Evolutionary conservation across 2,329 filamentous ascomycete species (phyloP).

Genomic region (Neobulgaria alba): DNA sequence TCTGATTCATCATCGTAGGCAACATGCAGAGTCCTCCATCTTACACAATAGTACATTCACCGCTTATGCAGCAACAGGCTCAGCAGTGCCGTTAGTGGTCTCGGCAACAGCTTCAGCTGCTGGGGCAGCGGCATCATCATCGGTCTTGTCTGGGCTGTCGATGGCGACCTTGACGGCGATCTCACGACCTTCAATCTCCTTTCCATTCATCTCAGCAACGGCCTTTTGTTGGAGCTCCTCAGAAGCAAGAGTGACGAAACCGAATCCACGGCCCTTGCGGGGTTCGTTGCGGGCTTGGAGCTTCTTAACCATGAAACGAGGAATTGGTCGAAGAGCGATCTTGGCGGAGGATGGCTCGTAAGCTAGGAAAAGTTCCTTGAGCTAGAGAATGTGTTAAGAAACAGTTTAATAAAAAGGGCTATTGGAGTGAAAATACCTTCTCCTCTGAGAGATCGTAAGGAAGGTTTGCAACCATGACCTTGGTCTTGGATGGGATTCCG

Average conservation of each 20-base stretch:
- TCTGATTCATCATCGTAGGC: constrained; percentile 6
- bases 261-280: constrained; percentile 98
- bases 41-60: constrained; percentile 25
- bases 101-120: constrained; percentile 27
- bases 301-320: constrained; percentile 99
- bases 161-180: constrained; percentile 99
- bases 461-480: constrained; percentile 99
- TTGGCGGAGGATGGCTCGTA: constrained; percentile 94
- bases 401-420: not conserved
- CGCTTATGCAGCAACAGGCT: constrained; percentile 27
- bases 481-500: constrained; percentile 96
- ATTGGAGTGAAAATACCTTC: constrained; percentile 53
- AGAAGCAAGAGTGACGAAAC: constrained; percentile 90
- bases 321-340: constrained; percentile 96
- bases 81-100: constrained; percentile 51
- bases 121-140: constrained; percentile 67
- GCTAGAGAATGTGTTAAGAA: constrained; percentile 42
- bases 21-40: constrained; percentile 20
- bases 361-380: constrained; percentile 91
- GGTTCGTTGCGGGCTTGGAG: constrained; percentile 95
- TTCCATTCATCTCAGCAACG: constrained; percentile 96
- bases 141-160: constrained; percentile 94
- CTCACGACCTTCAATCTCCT: constrained; percentile 96
- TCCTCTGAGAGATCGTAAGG: constrained; percentile 97
- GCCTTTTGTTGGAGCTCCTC: constrained; percentile 98